Base-by-base conservation (phyloP, 345 rosid genomes). In the Eutrema heterophyllum region DNA sequence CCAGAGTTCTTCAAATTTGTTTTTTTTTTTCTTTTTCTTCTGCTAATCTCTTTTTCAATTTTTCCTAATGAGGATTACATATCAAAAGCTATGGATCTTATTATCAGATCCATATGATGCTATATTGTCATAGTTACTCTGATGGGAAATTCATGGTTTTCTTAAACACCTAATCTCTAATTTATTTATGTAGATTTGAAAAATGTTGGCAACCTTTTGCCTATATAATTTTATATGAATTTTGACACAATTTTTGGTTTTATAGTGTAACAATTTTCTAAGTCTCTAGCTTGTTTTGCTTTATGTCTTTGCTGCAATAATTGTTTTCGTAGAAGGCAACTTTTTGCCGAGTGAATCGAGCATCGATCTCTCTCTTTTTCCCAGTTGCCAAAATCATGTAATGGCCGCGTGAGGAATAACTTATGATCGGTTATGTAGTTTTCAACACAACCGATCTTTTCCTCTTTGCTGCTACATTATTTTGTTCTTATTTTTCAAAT, bases 291-390 rank as follows among this genome's bases (percentile, higher is more conserved):
- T 61, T 63, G 11, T 43, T 64, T 35, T 49, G 40, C 7, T 40
- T 5, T 67, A 8, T 40, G 62, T 40, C 1, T 11, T 14, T 51
- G 54, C 11, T 72, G 29, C 68, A 29, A n/a, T 33, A 5, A 9
- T 32, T 33, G 3, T 41, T 65, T 26, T 55, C 15, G 33, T 18
- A 0, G 8, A 27, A 29, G 79, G 79, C 79, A 69, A 69, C 79
- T 69, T 76, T 76, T 76, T 76, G 79, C 79, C 79, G 75, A 76
- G 70, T 69, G 79, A 76, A 76, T 76, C 70, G 70, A 69, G 35
- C 6, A 69, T 76, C 70, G 70, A 76, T 76, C 43, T 76, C 79
- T 76, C 79, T 57, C 56, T 75, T 69, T 61, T 64, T 59, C 79
- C 79, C 79, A 62, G 79, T 76, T 76, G 79, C 75, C 79, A 16